phyloP scores from a whole-genome alignment of 768 basidiomycete species.

The Serendipita indica region DNA sequence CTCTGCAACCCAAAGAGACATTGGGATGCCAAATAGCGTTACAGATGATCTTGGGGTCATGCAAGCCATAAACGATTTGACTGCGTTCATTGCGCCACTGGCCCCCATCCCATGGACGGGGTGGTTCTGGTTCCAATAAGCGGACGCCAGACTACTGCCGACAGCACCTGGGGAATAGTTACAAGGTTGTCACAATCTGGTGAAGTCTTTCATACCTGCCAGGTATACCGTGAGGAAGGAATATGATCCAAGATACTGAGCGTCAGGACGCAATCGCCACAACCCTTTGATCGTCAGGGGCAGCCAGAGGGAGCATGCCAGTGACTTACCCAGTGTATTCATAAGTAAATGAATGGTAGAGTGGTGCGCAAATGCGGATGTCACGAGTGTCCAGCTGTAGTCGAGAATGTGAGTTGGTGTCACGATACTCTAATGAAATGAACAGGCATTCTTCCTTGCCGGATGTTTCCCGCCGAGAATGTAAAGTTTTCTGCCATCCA shows the following conservation, averaged over 20 bases:
- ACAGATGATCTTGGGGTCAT: constrained; percentile 51
- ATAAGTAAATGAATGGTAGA: constrained; percentile 44
- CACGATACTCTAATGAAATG: background rate
- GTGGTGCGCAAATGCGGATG: constrained; percentile 56
- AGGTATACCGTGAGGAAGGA: constrained; percentile 62
- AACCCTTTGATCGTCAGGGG: constrained; percentile 40
- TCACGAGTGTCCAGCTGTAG: constrained; percentile 61
- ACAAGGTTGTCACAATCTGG: constrained; percentile 10
- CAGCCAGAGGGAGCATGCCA: constrained; percentile 40
- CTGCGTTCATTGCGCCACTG: constrained; percentile 67
- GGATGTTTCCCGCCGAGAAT: constrained; percentile 43
- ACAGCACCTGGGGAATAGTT: constrained; percentile 38
- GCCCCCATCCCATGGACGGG: constrained; percentile 40
- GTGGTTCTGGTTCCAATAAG: constrained; percentile 21
- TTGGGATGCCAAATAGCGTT: constrained; percentile 58
- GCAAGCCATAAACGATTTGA: constrained; percentile 59
- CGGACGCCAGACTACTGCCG: constrained; percentile 34
- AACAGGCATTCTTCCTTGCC: constrained; percentile 47
- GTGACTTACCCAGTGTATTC: constrained; percentile 25
- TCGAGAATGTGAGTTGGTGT: background rate
- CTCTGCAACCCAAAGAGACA: constrained; percentile 66
- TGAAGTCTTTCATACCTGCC: constrained; percentile 32
- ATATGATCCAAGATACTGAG: constrained; percentile 50
- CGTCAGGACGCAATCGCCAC: constrained; percentile 24
- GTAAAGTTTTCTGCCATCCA: constrained; percentile 55